Evolutionary conservation across 2,329 filamentous ascomycete genomes (phyloP), one percentile per base, ranked within the genome.

Genomic region (Bretziella fagacearum): DNA sequence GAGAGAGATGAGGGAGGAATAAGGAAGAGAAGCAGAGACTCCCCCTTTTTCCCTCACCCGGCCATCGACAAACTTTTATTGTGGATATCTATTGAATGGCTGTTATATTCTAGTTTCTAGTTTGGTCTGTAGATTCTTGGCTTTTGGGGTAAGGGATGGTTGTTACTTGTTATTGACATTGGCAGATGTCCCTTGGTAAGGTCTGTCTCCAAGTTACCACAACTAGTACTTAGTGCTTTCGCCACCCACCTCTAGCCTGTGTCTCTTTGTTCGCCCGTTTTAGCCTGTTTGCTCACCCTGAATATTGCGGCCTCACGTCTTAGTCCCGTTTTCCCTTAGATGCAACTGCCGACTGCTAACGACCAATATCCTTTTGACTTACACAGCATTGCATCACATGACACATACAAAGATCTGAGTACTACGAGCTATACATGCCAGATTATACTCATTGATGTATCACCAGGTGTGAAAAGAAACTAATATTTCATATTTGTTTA

Each of bases 211-310:
- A n/a, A n/a, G n/a, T n/a, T n/a, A n/a, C n/a, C n/a, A n/a, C 40
- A 30, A 20, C 15, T 10, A 18, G 25, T 43, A 43, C 40, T 30
- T 43, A 43, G 40, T 17, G 40, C 40, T 30, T 30, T 30, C 30
- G 23, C 40, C 40, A 43, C 25, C 40, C 40, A 43, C 40, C 23
- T 27, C 30, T 43, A n/a, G 40, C 13, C 17, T 39, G 20, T 43
- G 15, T 29, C 20, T 43, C 40, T 30, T 43, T 43, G 40, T 43
- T 43, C 40, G 40, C 40, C 26, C 20, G 40, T 43, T 43, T 43
- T 43, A 43, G 40, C 40, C 26, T 29, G 8, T 29, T 43, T 43
- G 25, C 20, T n/a, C 27, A 29, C n/a, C 20, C 25, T 43, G 40
- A 43, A 43, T 43, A 23, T 43, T 43, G 40, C 23, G 40, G 40